Conservation (phyloP, 345 rosid species). For the Pistacia vera region DNA sequence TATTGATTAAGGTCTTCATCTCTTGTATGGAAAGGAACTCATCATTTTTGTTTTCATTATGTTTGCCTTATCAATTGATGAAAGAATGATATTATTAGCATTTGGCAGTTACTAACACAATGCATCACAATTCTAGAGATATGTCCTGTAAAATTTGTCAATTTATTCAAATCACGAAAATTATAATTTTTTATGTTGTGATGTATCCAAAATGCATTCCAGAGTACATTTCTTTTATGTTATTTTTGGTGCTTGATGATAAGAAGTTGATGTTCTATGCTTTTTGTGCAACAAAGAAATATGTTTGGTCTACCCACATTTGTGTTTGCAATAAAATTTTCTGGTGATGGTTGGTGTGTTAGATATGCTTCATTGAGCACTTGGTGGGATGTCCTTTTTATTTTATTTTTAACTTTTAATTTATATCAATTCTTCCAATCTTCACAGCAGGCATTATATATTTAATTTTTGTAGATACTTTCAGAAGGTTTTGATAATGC, state of each 20-base stretch:
- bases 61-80: not conserved
- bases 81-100: not conserved
- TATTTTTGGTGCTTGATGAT: not conserved
- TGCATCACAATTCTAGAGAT: not conserved
- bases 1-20: not conserved
- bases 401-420: not conserved
- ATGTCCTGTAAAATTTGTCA: not conserved
- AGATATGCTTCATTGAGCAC: not conserved
- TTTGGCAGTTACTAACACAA: not conserved
- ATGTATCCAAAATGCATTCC: not conserved
- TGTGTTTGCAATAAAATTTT: not conserved
- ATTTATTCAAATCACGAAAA: not conserved
- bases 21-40: not conserved
- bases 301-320: not conserved
- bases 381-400: not conserved
- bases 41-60: conserved; percentile 4
- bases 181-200: not conserved
- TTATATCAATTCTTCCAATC: not conserved
- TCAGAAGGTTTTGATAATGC: not conserved
- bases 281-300: not conserved
- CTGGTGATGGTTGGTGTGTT: not conserved
- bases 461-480: not conserved
- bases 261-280: not conserved
- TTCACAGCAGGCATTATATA: not conserved
- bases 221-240: not conserved